Evolutionary conservation across 805 yeast genomes (phyloP).

Genomic region (Blastobotrys muscicola): DNA sequence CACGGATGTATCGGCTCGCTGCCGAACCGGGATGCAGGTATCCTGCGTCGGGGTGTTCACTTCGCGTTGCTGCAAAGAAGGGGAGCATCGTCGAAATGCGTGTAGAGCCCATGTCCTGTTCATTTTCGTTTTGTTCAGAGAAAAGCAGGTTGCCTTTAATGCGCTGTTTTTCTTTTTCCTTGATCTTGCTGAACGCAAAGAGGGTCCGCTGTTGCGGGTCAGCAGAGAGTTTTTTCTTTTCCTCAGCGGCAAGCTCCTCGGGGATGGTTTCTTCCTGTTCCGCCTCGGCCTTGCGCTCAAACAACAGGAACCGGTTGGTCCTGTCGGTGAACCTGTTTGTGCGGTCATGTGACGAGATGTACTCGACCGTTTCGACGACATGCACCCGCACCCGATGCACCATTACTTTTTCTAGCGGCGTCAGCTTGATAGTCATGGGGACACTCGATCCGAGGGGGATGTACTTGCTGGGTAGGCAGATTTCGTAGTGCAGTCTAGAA

Average conservation of each 20-base stretch:
- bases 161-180: no score
- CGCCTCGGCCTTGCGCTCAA: slow-evolving; percentile 48
- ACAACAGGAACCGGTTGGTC: slow-evolving; percentile 33
- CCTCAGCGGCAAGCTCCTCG: slow-evolving; percentile 72
- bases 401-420: slow-evolving; percentile 81
- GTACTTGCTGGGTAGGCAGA: slow-evolving; percentile 81
- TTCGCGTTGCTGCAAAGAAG: no score
- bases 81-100: no score
- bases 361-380: slow-evolving; percentile 80
- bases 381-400: slow-evolving; percentile 80
- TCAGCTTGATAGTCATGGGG: slow-evolving; percentile 74
- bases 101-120: no score
- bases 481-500: slow-evolving; percentile 79
- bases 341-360: slow-evolving; percentile 85
- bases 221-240: slow-evolving; percentile 22
- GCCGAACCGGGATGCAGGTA: slow-evolving; percentile 66
- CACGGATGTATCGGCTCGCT: slow-evolving; percentile 62
- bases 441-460: slow-evolving; percentile 73
- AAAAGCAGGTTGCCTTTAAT: no score
- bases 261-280: slow-evolving; percentile 20
- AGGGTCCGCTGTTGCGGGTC: background rate
- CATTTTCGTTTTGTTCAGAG: no score
- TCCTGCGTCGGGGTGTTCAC: no score
- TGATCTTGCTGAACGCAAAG: background rate
- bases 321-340: slow-evolving; percentile 46